Evolutionary conservation across 2,329 filamentous ascomycete species (phyloP).

Genomic region (Chaetoscypha palmicola): DNA sequence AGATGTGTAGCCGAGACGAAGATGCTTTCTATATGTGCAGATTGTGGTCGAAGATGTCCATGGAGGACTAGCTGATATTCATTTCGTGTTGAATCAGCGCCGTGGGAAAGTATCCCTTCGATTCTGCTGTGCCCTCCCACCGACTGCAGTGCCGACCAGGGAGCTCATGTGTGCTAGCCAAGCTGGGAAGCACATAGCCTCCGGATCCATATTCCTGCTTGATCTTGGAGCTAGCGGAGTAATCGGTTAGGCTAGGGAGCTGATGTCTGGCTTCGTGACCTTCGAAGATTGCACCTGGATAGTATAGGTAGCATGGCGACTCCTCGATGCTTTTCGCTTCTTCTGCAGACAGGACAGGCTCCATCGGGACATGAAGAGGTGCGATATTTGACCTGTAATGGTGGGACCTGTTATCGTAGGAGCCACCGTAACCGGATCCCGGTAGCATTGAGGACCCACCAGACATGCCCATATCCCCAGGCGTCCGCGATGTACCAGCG

Average conservation of each 20-base stretch:
- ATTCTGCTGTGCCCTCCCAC: constrained; percentile 27
- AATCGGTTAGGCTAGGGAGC: constrained; percentile 22
- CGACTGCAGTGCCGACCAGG: constrained; percentile 27
- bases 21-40: neutral
- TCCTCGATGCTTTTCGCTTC: constrained; percentile 29
- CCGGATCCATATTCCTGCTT: constrained; percentile 25
- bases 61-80: constrained; percentile 23
- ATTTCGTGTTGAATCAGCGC: constrained; percentile 26
- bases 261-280: constrained; percentile 24
- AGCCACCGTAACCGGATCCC: constrained; percentile 20
- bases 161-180: constrained; percentile 18
- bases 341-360: constrained; percentile 27
- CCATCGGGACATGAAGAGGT: constrained; percentile 27
- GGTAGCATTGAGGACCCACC: constrained; percentile 25
- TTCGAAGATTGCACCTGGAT: constrained; percentile 27
- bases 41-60: constrained; percentile 1
- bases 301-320: constrained; percentile 27
- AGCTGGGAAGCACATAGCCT: constrained; percentile 24
- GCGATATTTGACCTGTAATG: constrained; percentile 23
- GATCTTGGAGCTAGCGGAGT: constrained; percentile 21
- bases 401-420: constrained; percentile 25
- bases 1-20: neutral
- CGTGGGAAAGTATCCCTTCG: constrained; percentile 28
- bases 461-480: constrained; percentile 27
- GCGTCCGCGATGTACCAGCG: constrained; percentile 18